These are phyloP conservation scores for Emergomyces orientalis DNA, from an alignment of 2,329 filamentous ascomycete species.

Conservation along the genomic window DNA sequence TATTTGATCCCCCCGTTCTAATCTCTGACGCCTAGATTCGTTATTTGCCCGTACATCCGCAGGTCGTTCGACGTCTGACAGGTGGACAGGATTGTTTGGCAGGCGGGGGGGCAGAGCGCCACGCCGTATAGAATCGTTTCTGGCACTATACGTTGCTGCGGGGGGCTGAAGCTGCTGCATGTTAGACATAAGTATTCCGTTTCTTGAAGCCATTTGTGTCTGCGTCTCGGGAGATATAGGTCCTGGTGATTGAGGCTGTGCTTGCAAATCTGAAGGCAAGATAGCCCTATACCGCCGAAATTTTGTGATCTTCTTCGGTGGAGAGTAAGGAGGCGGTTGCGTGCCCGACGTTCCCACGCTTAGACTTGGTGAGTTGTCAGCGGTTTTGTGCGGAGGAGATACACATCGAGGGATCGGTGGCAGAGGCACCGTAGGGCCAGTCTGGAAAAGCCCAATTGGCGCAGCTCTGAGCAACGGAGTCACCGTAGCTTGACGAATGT, in stretches of 20 bases:
- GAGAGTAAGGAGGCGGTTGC: constrained; percentile 49
- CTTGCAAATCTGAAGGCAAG: constrained; percentile 48
- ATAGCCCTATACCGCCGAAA: constrained; percentile 45
- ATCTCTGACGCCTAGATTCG: constrained; percentile 46
- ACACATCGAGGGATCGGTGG: not conserved
- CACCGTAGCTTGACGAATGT: constrained; percentile 23
- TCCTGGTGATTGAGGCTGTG: constrained; percentile 50
- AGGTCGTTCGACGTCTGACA: constrained; percentile 20
- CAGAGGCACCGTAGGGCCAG: not conserved
- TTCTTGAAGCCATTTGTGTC: constrained; percentile 53
- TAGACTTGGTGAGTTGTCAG: constrained; percentile 10
- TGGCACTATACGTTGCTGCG: not conserved
- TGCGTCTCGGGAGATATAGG: constrained; percentile 55
- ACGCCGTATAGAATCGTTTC: constrained; percentile 23
- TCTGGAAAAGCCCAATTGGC: constrained; percentile 5
- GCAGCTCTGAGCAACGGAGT: constrained; percentile 20
- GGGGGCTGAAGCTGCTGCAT: constrained; percentile 46
- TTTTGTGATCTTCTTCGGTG: constrained; percentile 9
- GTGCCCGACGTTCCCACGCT: constrained; percentile 26
- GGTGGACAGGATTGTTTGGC: constrained; percentile 19
- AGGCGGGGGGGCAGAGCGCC: constrained; percentile 22
- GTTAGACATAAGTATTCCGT: constrained; percentile 52
- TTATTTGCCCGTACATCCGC: constrained; percentile 25
- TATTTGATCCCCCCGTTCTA: constrained; percentile 58
- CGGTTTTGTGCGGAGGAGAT: not conserved